phyloP scores from a whole-genome alignment of 495 filamentous ascomycete genomes.

The Hypoxylon perforatum region DNA sequence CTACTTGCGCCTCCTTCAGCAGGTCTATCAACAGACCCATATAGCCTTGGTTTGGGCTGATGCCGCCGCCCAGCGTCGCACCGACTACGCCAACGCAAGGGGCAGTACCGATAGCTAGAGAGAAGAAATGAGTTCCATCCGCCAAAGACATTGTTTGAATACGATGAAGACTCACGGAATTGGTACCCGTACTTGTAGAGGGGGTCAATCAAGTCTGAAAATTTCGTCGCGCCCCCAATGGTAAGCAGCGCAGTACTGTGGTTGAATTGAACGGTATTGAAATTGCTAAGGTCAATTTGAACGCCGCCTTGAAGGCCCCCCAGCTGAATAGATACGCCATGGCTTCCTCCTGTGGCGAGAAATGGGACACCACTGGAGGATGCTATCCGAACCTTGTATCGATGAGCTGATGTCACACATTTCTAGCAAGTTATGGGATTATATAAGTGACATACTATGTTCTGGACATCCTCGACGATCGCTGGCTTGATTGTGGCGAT shows the following conservation, averaged over 20 bases:
- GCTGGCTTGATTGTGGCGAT: conserved; percentile 44
- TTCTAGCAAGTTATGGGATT: not conserved
- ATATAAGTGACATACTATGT: conserved; percentile 32
- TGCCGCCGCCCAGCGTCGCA: conserved; percentile 52
- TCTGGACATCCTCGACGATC: conserved; percentile 42
- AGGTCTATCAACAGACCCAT: conserved; percentile 50
- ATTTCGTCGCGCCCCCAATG: conserved; percentile 6
- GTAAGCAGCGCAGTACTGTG: conserved; percentile 3
- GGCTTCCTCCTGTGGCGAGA: conserved; percentile 46
- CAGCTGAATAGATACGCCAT: conserved; percentile 33
- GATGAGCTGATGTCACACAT: not conserved
- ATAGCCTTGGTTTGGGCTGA: conserved; percentile 46
- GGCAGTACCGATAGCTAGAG: conserved; percentile 13
- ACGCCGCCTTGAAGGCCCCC: conserved; percentile 9
- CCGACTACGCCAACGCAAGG: conserved; percentile 48
- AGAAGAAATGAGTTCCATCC: not conserved
- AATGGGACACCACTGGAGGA: conserved; percentile 38
- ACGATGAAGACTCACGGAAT: conserved; percentile 9
- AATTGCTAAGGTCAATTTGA: conserved; percentile 34
- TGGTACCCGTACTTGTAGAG: conserved; percentile 8
- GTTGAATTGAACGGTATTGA: conserved; percentile 12
- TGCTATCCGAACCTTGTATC: conserved; percentile 15
- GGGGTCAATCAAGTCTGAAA: conserved; percentile 14
- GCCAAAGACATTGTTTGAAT: not conserved
- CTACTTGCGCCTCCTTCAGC: conserved; percentile 52